A percentile compares a stretch with the other conserved stretches of the same genome.
These are phyloP conservation scores for Liquidambar formosana DNA, from an alignment of 164 flowering plant genomes.

Conservation along the genomic window DNA sequence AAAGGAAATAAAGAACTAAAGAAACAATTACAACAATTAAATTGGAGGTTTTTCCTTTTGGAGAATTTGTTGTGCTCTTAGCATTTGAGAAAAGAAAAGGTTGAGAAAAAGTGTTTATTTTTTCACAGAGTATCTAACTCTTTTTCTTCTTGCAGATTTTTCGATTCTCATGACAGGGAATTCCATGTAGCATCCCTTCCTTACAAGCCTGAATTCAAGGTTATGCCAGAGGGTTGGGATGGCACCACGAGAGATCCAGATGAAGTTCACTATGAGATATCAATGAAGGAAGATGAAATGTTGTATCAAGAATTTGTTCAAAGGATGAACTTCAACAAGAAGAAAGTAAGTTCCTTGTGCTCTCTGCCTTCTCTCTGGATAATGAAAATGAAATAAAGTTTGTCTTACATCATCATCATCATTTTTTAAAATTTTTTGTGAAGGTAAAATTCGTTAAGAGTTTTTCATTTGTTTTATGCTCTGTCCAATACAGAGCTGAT, in stretches of 20 bases:
- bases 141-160: slow-evolving; percentile 56
- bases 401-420: not conserved
- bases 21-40: too few relatives aligned
- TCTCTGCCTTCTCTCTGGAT: slow-evolving; percentile 1
- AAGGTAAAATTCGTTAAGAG: not conserved
- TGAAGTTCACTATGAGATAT: slow-evolving; percentile 94
- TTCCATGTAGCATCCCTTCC: slow-evolving; percentile 96
- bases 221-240: slow-evolving; percentile 99
- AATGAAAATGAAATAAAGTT: too few relatives aligned
- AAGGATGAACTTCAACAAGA: slow-evolving; percentile 80
- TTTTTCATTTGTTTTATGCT: not conserved
- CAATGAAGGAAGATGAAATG: slow-evolving; percentile 84
- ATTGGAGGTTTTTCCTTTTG: too few relatives aligned
- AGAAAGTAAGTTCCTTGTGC: slow-evolving; percentile 49
- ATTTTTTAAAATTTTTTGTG: not conserved
- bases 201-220: slow-evolving; percentile 93
- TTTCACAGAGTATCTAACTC: not conserved
- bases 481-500: not conserved
- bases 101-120: not conserved
- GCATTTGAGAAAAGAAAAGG: not conserved
- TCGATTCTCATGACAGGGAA: slow-evolving; percentile 78
- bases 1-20: not conserved
- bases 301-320: slow-evolving; percentile 80
- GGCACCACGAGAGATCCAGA: slow-evolving; percentile 85
- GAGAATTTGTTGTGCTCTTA: too few relatives aligned